phyloP scores from a whole-genome alignment of 257 asterid genomes.

The Lithospermum erythrorhizon region DNA sequence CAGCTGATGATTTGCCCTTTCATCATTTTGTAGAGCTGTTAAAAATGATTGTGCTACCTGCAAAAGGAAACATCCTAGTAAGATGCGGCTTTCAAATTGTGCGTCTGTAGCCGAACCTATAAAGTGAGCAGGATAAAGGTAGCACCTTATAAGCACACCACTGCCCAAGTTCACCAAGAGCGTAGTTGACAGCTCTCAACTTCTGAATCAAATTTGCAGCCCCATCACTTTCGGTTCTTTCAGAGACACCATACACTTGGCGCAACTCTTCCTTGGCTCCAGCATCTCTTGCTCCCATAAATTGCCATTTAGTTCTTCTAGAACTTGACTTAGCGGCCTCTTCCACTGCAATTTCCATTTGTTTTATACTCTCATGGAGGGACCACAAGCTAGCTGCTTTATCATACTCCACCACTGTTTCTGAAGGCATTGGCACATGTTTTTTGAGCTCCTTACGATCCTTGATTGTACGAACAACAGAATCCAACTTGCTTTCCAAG shows the following conservation, averaged over 20 bases:
- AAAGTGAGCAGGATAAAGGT: not conserved
- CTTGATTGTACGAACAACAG: constrained; percentile 84
- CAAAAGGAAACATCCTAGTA: constrained; percentile 11
- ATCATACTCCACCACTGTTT: constrained; percentile 88
- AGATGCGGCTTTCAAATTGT: not conserved
- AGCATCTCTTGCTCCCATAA: constrained; percentile 99
- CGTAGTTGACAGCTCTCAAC: constrained; percentile 92
- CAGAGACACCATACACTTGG: constrained; percentile 96
- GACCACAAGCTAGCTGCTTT: constrained; percentile 94
- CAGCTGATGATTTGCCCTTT: constrained; percentile 88
- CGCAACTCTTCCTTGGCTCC: constrained; percentile 90
- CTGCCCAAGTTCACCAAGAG: constrained; percentile 97
- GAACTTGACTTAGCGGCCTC: constrained; percentile 91
- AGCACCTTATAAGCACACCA: constrained; percentile 97
- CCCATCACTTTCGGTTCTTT: constrained; percentile 97
- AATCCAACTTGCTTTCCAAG: constrained; percentile 83
- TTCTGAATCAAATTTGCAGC: constrained; percentile 95
- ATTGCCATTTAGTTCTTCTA: constrained; percentile 97
- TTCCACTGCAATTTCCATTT: constrained; percentile 86
- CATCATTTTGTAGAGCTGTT: constrained; percentile 91
- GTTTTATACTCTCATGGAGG: constrained; percentile 90
- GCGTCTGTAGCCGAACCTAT: not conserved
- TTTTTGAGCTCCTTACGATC: constrained; percentile 94
- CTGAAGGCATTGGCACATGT: constrained; percentile 97
- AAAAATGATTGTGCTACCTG: constrained; percentile 88